Evolutionary conservation across 2,329 filamentous ascomycete species (phyloP), one percentile per base, ranked within the genome.

Genomic region (Penicillium sp.): DNA sequence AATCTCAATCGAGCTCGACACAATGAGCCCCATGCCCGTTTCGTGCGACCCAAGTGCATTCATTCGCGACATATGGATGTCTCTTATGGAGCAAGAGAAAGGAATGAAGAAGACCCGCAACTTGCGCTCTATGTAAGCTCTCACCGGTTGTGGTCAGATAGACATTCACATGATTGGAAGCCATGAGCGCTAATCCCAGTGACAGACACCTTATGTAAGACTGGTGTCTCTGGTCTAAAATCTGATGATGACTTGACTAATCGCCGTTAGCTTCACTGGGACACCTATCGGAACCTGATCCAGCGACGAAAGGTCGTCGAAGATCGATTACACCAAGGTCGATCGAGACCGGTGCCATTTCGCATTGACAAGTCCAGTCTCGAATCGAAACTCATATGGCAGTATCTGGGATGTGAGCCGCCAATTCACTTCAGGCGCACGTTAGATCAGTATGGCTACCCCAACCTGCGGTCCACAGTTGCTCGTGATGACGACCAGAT

Each of bases 401-500:
- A 82, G 54, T 83, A 76, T 48, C 69, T 85, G 0, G 79, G 78
- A 0, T 74, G 77, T 36, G 80, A 84, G 37, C 80, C 79, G 0
- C 81, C 81, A 0, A 66, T 84, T 1, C 83, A 85, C 57, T 76
- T 78, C 33, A 75, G 82, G 1, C 73, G 82, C 5, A 84, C 82
- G 0, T 59, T 85, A 4, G 82, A 85, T 49, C 81, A 85, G 54
- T 85, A 76, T 47, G 80, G 79, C 0, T 83, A 84, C 46, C 81
- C 81, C 0, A 80, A 79, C 2, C 66, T 85, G 0, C 69, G 75
- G 8, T 81, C 84, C 32, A 84, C 82, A 0, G 67, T 79, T 37
- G 77, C 79, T 0, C 69, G 82, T 13, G 82, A 85, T 37, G 80
- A 82, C 38, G 82, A 85, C 37, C 82, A 85, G 60, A 84, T 85